Base-by-base conservation (phyloP, 2,329 filamentous ascomycete genomes). In the Fusarium heterosporum region DNA sequence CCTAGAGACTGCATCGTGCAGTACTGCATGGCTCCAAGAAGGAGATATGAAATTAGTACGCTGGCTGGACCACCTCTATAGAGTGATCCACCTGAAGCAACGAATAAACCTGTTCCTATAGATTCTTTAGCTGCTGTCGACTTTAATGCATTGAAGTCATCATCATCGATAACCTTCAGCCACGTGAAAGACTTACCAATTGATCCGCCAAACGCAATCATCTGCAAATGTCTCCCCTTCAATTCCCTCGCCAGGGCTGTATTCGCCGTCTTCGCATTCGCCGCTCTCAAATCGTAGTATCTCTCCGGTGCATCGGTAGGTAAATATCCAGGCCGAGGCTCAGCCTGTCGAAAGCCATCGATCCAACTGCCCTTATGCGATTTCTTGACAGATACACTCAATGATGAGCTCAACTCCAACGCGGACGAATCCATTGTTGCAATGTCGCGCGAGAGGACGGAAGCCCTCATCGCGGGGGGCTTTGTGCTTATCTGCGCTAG, bases 171-270 rank as follows among this genome's bases (percentile, higher is more conserved):
- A 6, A 13, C 13, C 30, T 6, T 4, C 4, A 22, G 13, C 12
- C 3, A 7, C 13, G 10, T 2, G 9, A 25, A 2, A 28, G 12
- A 50, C 77, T 40, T 80, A 87, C 91, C 92, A 73, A 97, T 97
- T 13, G 92, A 94, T 50, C 94, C 94, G 66, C 93, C 93, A 71
- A 97, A 97, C 6, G 95, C 95, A 83, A 97, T 97, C 95, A 97
- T 97, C 81, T 97, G 94, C 74, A 97, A 77, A 82, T 98, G 95
- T 48, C 93, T 85, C 13, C 89, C 89, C 79, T 96, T 96, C 69
- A 97, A 80, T 76, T 89, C 90, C 73, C 93, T 85, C 52, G 91
- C 88, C 48, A 98, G 83, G 7, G 90, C 88, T 49, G 92, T 90
- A 66, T 89, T 85, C 4, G 93, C 91, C 3, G 93, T 94, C 74